phyloP scores from a whole-genome alignment of 2,329 filamentous ascomycete species.

The Colletotrichum sp. region DNA sequence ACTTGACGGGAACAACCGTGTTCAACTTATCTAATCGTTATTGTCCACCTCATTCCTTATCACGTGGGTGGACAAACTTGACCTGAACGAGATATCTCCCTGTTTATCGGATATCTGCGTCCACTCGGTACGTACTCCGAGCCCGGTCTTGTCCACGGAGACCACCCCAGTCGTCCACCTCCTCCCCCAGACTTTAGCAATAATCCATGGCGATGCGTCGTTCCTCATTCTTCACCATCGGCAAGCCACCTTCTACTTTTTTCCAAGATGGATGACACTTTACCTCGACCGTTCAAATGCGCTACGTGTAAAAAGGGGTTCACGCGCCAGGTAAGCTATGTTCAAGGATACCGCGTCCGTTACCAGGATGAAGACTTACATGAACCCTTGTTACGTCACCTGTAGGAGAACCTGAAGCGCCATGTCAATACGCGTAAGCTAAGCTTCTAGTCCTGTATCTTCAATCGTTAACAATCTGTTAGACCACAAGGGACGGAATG shows the following conservation, averaged over 20 bases:
- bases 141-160: neutral
- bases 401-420: constrained; percentile 6
- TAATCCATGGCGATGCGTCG: neutral
- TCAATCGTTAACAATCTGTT: neutral
- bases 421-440: constrained; percentile 11
- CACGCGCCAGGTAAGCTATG: neutral
- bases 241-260: neutral
- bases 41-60: neutral
- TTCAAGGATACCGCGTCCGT: neutral
- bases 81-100: neutral
- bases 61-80: constrained; percentile 12
- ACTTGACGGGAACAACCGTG: neutral
- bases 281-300: constrained; percentile 11
- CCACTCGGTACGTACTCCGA: neutral
- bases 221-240: neutral
- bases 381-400: neutral
- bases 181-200: neutral
- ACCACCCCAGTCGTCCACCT: neutral
- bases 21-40: neutral
- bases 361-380: neutral
- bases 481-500: constrained; percentile 9
- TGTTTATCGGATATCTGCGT: neutral
- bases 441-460: neutral
- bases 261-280: neutral
- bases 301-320: constrained; percentile 6